phyloP scores from a whole-genome alignment of 2,329 filamentous ascomycete species.

The Xylariales sp. region DNA sequence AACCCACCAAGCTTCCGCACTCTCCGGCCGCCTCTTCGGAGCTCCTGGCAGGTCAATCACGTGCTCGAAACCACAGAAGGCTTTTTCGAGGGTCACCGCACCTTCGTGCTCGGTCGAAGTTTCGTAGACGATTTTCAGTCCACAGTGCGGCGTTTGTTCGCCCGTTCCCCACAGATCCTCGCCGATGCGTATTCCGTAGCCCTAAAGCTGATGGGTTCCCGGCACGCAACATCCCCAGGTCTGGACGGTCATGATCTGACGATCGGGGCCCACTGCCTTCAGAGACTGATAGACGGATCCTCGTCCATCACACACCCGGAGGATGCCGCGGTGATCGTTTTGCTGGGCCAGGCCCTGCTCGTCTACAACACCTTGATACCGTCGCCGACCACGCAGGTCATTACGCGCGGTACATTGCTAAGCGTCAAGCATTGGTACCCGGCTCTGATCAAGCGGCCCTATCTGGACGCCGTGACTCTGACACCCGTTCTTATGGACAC shows the following conservation, averaged over 20 bases:
- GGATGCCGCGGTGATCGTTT: slow-evolving; percentile 10
- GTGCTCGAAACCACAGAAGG: slow-evolving; percentile 7
- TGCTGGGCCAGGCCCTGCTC: slow-evolving; percentile 11
- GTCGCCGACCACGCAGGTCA: slow-evolving; percentile 19
- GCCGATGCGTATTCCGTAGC: slow-evolving; percentile 10
- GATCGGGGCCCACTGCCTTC: slow-evolving; percentile 4
- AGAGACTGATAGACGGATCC: slow-evolving; percentile 3
- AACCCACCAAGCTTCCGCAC: slow-evolving; percentile 2
- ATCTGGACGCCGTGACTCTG: slow-evolving; percentile 24
- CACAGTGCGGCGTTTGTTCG: slow-evolving; percentile 7
- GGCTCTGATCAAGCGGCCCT: slow-evolving; percentile 16
- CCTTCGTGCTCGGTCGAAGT: slow-evolving; percentile 9
- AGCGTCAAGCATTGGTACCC: slow-evolving; percentile 24
- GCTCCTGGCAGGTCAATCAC: slow-evolving; percentile 1
- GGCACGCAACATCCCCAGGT: not conserved
- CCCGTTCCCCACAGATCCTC: slow-evolving; percentile 7
- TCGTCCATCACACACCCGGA: slow-evolving; percentile 4
- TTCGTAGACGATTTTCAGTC: slow-evolving; percentile 8
- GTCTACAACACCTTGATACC: slow-evolving; percentile 21
- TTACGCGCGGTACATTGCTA: slow-evolving; percentile 24
- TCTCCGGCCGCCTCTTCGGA: slow-evolving; percentile 1
- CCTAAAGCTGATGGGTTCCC: slow-evolving; percentile 7
- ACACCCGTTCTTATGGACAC: slow-evolving; percentile 27
- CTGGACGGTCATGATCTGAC: slow-evolving; percentile 4
- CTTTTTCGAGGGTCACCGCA: slow-evolving; percentile 10